phyloP scores from a whole-genome alignment of 345 rosid species.

The Rhodamnia argentea region DNA sequence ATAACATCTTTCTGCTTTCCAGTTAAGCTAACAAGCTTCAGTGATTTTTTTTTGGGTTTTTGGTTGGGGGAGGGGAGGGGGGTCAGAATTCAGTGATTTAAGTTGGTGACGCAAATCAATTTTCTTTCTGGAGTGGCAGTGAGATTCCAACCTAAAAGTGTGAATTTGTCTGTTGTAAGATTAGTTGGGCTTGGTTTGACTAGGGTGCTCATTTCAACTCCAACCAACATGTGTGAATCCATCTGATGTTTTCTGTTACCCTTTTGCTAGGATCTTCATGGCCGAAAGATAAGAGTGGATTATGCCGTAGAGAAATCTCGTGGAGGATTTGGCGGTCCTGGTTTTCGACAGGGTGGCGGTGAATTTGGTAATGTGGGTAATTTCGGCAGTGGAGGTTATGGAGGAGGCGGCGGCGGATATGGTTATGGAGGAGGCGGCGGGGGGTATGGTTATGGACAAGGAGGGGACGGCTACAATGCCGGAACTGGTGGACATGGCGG shows the following conservation, averaged over 20 bases:
- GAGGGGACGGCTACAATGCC: constrained; percentile 21
- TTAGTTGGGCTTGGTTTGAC: neutral
- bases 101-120: neutral
- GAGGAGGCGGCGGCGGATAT: constrained; percentile 1
- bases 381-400: neutral
- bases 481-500: neutral
- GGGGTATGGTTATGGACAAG: constrained; percentile 19
- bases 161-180: neutral
- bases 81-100: neutral
- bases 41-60: neutral
- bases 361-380: neutral
- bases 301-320: constrained; percentile 56
- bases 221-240: neutral
- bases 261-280: constrained; percentile 50
- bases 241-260: neutral
- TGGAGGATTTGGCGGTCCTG: neutral
- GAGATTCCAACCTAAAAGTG: neutral
- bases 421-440: constrained; percentile 8
- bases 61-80: too few relatives aligned
- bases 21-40: neutral
- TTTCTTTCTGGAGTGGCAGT: neutral
- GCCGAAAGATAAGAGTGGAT: constrained; percentile 62
- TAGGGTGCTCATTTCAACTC: neutral
- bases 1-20: neutral
- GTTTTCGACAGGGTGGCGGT: neutral